Evolutionary conservation across 2,329 filamentous ascomycete species (phyloP).

Genomic region (Phialemoniopsis sp.): DNA sequence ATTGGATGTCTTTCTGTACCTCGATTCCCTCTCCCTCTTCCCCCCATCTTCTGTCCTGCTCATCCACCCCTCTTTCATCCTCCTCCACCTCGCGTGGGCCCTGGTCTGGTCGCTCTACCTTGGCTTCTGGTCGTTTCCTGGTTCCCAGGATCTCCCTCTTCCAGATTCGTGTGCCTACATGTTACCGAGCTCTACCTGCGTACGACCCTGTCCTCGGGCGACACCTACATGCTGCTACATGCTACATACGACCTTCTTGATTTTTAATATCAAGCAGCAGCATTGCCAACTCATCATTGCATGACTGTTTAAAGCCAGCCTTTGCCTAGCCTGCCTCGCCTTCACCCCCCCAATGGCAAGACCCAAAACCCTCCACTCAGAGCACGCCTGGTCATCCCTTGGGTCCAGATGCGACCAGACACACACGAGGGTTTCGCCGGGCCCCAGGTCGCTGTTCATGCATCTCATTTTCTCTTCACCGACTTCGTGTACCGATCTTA

Average conservation of each 20-base stretch:
- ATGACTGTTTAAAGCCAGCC: constrained; percentile 46
- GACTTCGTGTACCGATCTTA: constrained; percentile 30
- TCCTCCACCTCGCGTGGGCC: no score
- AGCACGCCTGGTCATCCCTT: no score
- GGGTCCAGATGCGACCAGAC: no score
- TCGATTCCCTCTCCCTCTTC: no score
- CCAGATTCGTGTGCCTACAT: neutral
- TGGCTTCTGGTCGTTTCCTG: no score
- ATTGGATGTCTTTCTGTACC: no score
- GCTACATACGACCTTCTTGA: constrained; percentile 41
- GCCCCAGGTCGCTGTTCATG: constrained; percentile 33
- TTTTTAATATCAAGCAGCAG: constrained; percentile 50
- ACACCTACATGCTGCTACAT: constrained; percentile 21
- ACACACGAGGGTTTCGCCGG: no score
- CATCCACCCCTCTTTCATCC: no score
- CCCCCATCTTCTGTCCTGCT: no score
- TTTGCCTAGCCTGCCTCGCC: constrained; percentile 26
- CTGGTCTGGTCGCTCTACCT: no score
- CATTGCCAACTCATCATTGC: constrained; percentile 77
- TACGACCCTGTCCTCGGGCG: neutral
- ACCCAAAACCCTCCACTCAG: neutral
- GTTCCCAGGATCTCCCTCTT: neutral
- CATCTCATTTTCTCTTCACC: constrained; percentile 39
- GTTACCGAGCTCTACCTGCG: constrained; percentile 1
- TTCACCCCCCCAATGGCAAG: constrained; percentile 20